Evolutionary conservation across 116 monocot genomes (phyloP), one percentile per base, ranked within the genome.

Genomic region (Dioscorea cayenensis): DNA sequence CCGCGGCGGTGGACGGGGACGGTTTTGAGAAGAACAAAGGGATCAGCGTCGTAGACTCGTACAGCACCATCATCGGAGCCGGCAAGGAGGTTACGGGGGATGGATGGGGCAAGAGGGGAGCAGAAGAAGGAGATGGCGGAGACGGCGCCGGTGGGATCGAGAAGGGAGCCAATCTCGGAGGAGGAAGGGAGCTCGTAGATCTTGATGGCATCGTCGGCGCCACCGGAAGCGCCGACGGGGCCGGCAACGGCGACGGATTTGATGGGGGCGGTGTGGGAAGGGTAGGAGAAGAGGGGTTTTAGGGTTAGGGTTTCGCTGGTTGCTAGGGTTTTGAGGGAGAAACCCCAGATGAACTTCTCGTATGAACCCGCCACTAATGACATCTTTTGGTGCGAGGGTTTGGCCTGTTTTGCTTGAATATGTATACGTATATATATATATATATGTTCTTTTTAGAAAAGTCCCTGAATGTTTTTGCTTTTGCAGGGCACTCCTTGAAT

Each of bases 331-430:
- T 86, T 83, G 73, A 90, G 77, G 52, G 92, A 86, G 83, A 88
- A 97, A 9, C 97, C 93, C 96, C 96, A 97, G 58, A 97, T 84
- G 76, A 88, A 93, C 59, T 78, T 80, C 84, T 97, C 97, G 83
- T 97, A 97, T 6, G 97, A 97, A 10, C 97, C 97, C 21, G 97
- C 97, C 28, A 97, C 77, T 65, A 97, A 79, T 50, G 73, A 78
- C 94, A 90, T 90, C 43, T 60, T 12, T 20, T 5, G 23, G 14
- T 22, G 69, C 22, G 23, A 5, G 69, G 69, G 28, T 6, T 10
- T 9, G 43, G 43, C 1, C 11, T 1, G 43, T 43, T 9, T 43
- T 43, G 25, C 25, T 25, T 25, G 25, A 25, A 25, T 25, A 25
- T 25, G 1, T 25, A 25, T 25, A 25, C 1, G 1, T 25, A 25